phyloP scores from a whole-genome alignment of 1,284 basidiomycete genomes.

The Cutaneotrichosporon spelunceum region DNA sequence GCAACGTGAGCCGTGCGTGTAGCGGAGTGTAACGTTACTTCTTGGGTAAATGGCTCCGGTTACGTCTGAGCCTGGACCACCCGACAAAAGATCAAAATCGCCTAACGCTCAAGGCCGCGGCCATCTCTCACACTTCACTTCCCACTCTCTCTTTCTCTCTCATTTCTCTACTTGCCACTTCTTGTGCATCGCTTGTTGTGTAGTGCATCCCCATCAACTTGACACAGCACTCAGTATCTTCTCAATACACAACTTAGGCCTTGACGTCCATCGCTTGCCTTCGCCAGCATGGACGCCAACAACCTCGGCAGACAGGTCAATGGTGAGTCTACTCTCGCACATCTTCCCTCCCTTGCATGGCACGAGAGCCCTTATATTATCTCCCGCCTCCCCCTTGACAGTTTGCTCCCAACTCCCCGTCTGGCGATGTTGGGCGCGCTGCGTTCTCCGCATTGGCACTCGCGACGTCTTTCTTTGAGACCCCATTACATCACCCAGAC shows the following conservation, averaged over 20 bases:
- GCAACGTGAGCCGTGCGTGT: too few relatives aligned
- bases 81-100: neutral
- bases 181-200: neutral
- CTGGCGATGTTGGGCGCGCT: neutral
- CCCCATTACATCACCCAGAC: neutral
- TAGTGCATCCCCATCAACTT: neutral
- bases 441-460: neutral
- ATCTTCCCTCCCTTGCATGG: neutral
- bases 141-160: neutral
- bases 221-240: neutral
- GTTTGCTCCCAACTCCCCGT: neutral
- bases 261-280: neutral
- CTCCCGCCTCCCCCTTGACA: neutral
- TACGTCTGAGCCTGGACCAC: neutral
- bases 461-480: neutral
- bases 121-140: neutral
- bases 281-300: constrained; percentile 11
- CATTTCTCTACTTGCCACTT: neutral
- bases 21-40: too few relatives aligned
- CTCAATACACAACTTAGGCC: neutral
- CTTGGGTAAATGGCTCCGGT: neutral
- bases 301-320: constrained; percentile 7
- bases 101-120: too few relatives aligned
- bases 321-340: neutral
- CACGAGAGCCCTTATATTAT: neutral